phyloP scores from a whole-genome alignment of 257 asterid genomes.

The Gentiana macrophylla region DNA sequence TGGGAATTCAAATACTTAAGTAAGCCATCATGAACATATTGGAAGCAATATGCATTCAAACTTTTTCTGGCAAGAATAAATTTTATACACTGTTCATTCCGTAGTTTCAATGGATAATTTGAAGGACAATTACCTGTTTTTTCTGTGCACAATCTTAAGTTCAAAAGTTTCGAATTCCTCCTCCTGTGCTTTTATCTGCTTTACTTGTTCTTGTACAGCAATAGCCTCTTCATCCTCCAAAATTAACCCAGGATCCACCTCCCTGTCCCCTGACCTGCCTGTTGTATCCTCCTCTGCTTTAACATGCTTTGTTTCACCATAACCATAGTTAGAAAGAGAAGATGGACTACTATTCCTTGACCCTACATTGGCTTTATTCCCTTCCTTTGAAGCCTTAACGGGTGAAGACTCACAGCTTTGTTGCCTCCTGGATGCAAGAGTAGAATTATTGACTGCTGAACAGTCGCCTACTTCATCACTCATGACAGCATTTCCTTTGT shows the following conservation, averaged over 20 bases:
- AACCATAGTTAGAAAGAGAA: conserved; percentile 65
- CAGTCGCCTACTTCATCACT: conserved; percentile 46
- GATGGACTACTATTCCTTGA: conserved; percentile 84
- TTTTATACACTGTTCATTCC: too few relatives aligned
- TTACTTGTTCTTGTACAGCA: conserved; percentile 97
- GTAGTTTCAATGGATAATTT: neutral
- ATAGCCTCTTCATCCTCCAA: conserved; percentile 94
- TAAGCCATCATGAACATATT: too few relatives aligned
- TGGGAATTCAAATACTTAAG: too few relatives aligned
- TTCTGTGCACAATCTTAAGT: conserved; percentile 90
- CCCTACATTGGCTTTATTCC: conserved; percentile 32
- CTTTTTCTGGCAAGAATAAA: too few relatives aligned
- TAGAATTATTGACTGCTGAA: conserved; percentile 45
- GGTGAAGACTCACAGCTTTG: conserved; percentile 68
- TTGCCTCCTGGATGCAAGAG: conserved; percentile 62
- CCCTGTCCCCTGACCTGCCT: conserved; percentile 31
- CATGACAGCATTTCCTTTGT: conserved; percentile 33
- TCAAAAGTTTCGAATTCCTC: conserved; percentile 93
- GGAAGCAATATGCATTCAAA: too few relatives aligned
- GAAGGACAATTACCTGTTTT: conserved; percentile 59
- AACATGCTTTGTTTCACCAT: conserved; percentile 41
- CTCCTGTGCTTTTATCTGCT: conserved; percentile 96
- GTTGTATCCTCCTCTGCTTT: conserved; percentile 39
- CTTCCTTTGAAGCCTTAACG: conserved; percentile 61
- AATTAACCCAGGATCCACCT: conserved; percentile 49